A percentile compares a stretch with the other conserved stretches of the same genome.
Evolutionary conservation across 305 asterid species (phyloP).

Genomic region (Fraxinus velutina): DNA sequence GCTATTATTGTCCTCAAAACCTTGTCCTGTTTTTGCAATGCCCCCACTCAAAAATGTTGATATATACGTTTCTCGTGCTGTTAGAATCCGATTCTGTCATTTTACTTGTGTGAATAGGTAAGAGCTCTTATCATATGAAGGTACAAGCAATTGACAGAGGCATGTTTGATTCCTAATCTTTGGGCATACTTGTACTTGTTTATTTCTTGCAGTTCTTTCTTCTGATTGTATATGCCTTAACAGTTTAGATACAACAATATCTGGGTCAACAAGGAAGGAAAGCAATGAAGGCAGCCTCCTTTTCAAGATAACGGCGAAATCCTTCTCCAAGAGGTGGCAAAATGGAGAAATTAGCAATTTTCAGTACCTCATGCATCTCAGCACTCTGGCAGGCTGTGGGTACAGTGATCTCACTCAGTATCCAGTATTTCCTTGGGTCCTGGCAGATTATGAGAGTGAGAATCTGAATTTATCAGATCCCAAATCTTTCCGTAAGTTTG

Average conservation of each 20-base stretch:
- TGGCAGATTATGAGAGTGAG: slow-evolving; percentile 94
- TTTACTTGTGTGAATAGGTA: not conserved
- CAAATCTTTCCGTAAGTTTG: slow-evolving; percentile 81
- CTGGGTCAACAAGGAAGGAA: slow-evolving; percentile 86
- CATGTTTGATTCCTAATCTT: not conserved
- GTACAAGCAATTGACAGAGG: not conserved
- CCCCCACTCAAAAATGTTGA: not conserved
- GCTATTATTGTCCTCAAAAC: not conserved
- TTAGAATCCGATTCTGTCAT: not conserved
- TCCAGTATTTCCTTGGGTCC: slow-evolving; percentile 97
- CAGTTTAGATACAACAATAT: slow-evolving; percentile 93
- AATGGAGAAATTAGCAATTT: slow-evolving; percentile 98
- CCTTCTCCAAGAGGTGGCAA: slow-evolving; percentile 99
- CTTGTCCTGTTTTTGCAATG: not conserved
- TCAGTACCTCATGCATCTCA: slow-evolving; percentile 97
- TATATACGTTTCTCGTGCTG: not conserved
- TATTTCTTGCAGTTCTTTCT: slow-evolving; percentile 3
- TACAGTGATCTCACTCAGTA: slow-evolving; percentile 98
- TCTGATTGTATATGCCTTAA: slow-evolving; percentile 7
- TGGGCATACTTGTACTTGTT: slow-evolving; percentile 13
- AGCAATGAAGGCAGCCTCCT: slow-evolving; percentile 93
- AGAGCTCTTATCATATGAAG: not conserved
- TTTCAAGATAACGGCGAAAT: slow-evolving; percentile 87
- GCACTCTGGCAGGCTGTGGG: slow-evolving; percentile 98
- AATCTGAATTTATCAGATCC: slow-evolving; percentile 75